Conservation (phyloP, 108 stramenopile genomes). For the Mediolabrus comicus region DNA sequence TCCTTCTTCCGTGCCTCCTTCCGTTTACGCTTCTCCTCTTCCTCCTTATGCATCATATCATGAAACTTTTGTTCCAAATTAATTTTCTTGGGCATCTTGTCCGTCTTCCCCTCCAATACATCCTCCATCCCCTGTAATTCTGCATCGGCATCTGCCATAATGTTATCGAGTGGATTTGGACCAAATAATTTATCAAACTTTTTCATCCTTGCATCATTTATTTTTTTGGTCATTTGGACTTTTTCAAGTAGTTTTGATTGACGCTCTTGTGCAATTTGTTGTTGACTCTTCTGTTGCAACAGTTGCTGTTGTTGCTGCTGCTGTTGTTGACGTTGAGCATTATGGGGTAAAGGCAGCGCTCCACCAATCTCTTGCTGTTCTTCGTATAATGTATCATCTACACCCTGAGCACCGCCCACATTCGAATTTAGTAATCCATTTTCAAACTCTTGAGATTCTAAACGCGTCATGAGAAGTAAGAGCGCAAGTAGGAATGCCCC, state of each 20-base stretch:
- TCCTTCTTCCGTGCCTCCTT: background rate
- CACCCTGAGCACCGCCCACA: constrained; percentile 20
- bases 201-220: constrained; percentile 1
- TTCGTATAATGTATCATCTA: constrained; percentile 26
- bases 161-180: constrained; percentile 10
- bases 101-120: constrained; percentile 19
- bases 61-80: constrained; percentile 20
- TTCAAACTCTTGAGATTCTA: constrained; percentile 25
- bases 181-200: constrained; percentile 14
- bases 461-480: constrained; percentile 23
- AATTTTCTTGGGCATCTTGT: constrained; percentile 1
- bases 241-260: constrained; percentile 3
- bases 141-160: constrained; percentile 22
- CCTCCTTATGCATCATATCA: constrained; percentile 10
- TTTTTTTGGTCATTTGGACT: constrained; percentile 14
- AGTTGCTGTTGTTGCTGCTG: background rate
- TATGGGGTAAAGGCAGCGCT: constrained; percentile 7
- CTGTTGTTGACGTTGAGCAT: background rate
- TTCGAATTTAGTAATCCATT: constrained; percentile 15
- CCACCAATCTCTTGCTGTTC: constrained; percentile 37
- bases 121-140: constrained; percentile 17
- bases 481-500: constrained; percentile 40
- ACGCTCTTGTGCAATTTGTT: constrained; percentile 4
- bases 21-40: background rate
- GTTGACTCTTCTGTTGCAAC: constrained; percentile 6